These are phyloP conservation scores for Rhododendron vialii DNA, from an alignment of 148 eudicot species.

Conservation along the genomic window DNA sequence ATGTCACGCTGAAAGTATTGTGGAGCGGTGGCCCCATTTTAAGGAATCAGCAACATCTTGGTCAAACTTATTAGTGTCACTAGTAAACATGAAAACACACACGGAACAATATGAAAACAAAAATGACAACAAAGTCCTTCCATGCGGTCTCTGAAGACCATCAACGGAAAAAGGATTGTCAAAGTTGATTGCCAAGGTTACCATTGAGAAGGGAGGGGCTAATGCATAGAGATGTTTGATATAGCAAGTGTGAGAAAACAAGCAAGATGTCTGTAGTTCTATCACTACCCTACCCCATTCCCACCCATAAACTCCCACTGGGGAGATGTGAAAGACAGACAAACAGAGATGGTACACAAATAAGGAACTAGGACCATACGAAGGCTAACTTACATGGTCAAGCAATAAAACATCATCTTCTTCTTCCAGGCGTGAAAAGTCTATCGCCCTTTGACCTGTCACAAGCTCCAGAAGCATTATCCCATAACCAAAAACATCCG, in stretches of 20 bases:
- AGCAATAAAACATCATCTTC: conserved; percentile 61
- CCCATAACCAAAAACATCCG: conserved; percentile 59
- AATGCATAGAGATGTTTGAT: not conserved
- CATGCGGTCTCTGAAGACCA: not conserved
- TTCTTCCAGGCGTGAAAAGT: conserved; percentile 53
- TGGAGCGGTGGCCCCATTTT: not conserved
- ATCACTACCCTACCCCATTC: not conserved
- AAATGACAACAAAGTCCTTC: not conserved
- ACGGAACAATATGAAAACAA: not conserved
- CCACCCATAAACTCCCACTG: not conserved
- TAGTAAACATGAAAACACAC: not conserved
- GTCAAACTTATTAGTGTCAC: conserved; percentile 15
- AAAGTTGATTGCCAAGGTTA: not conserved
- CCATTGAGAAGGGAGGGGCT: not conserved
- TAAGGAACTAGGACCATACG: not conserved
- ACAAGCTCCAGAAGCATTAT: conserved; percentile 54
- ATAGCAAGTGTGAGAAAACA: not conserved
- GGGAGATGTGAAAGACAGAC: not conserved
- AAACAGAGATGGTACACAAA: not conserved
- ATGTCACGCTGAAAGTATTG: not conserved
- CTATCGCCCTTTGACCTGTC: conserved; percentile 55
- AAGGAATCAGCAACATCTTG: not conserved
- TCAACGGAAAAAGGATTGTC: not conserved
- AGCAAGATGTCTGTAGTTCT: not conserved
- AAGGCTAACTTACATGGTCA: conserved; percentile 44